A percentile compares a stretch with the other conserved stretches of the same genome.
phyloP scores from a whole-genome alignment of 1,284 basidiomycete species.

The Vanrija sp. region DNA sequence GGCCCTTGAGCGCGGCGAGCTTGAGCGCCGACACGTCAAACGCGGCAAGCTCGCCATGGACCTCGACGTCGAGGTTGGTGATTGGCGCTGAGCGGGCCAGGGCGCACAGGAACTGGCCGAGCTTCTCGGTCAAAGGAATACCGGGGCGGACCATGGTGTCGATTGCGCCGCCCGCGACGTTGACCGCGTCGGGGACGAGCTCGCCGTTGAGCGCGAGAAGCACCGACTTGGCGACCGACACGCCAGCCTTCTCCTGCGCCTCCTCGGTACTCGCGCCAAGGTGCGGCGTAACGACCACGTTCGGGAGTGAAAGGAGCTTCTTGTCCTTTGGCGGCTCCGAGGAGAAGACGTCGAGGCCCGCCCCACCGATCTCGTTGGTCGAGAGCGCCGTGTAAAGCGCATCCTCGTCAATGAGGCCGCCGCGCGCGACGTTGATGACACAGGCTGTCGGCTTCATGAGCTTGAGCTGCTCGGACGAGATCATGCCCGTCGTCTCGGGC shows the following conservation, averaged over 20 bases:
- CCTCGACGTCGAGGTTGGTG: conserved; percentile 5
- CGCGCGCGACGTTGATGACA: conserved; percentile 33
- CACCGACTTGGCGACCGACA: conserved; percentile 5
- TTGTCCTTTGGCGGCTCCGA: conserved; percentile 18
- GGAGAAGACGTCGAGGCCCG: conserved; percentile 21
- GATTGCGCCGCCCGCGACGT: conserved; percentile 7
- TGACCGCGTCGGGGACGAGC: conserved; percentile 9
- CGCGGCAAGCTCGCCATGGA: conserved; percentile 2
- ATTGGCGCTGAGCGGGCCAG: conserved; percentile 1
- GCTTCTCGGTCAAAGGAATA: conserved; percentile 7
- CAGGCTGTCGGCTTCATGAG: conserved; percentile 22
- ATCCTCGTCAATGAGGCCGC: conserved; percentile 28
- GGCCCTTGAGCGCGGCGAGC: conserved; percentile 9
- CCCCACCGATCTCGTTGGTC: conserved; percentile 17
- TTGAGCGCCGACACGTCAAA: neutral
- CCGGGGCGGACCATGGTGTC: conserved; percentile 7
- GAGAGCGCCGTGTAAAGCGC: conserved; percentile 22
- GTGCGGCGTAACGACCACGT: conserved; percentile 14
- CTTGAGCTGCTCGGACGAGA: conserved; percentile 14
- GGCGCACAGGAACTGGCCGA: conserved; percentile 8
- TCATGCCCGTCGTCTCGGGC: conserved; percentile 17
- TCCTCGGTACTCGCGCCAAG: conserved; percentile 12
- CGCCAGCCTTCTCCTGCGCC: conserved; percentile 12
- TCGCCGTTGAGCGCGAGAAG: conserved; percentile 8
- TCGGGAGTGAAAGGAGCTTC: conserved; percentile 2